Evolutionary conservation across 2,329 filamentous ascomycete species (phyloP), one percentile per base, ranked within the genome.

Genomic region (Dothidotthia symphoricarpi): DNA sequence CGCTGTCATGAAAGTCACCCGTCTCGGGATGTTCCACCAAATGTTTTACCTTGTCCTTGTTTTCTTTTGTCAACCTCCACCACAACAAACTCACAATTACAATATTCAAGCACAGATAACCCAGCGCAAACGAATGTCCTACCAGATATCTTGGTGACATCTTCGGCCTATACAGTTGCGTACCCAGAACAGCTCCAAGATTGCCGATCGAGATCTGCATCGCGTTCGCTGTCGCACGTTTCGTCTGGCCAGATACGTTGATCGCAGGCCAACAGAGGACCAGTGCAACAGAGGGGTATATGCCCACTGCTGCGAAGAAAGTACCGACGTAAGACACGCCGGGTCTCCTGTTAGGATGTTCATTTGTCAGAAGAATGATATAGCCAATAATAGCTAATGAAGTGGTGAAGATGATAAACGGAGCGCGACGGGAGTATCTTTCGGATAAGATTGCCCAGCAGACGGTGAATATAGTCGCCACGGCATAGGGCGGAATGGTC

Each of bases 211-310:
- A 69, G 24, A 77, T 71, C 51, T 77, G 74, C 47, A 75, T 68
- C 1, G 69, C 71, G 10, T 74, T 69, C 1, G 71, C 69, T 19
- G 74, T 70, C 3, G 75, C 69, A 28, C 72, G 71, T 55, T 78
- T 79, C 46, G 74, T 77, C 39, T 74, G 70, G 1, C 75, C 76
- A 0, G 71, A 70, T 1, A 78, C 56, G 41, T 79, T 78, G 59
- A 77, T 77, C 8, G 69, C 61, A 1, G 77, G 68, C 75, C 75
- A 78, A 2, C 66, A 69, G 12, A 77, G 55, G 10, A 64, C 61
- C 11, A 68, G 52, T 1, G 67, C 65, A 4, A 67, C 65, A 1
- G 60, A 62, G 2, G 65, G 64, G 35, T 69, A 69, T 32, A 69
- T 67, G 8, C 65, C 66, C 8, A 61, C 49, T 9, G 64, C 65